Evolutionary conservation across 148 eudicot species (phyloP).

Genomic region (Vaccinium myrtillus): DNA sequence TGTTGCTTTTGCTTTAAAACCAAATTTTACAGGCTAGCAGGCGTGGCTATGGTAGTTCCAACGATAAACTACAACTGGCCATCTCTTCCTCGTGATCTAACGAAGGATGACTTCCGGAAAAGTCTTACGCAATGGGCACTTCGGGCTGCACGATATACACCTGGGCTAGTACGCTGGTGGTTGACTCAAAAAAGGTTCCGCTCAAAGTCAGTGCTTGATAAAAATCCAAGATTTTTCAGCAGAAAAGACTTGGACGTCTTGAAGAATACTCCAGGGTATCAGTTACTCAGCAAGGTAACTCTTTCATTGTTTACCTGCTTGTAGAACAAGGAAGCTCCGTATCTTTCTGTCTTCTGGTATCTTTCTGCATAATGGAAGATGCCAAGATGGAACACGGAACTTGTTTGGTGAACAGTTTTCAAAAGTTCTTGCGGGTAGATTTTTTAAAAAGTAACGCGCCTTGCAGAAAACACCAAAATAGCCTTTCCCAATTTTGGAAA

Average conservation of each 20-base stretch:
- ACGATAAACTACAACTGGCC: constrained; percentile 65
- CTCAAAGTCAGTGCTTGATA: constrained; percentile 52
- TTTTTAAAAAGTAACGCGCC: neutral
- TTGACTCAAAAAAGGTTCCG: constrained; percentile 60
- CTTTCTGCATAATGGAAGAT: neutral
- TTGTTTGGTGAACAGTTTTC: neutral
- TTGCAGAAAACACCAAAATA: neutral
- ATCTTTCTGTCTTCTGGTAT: neutral
- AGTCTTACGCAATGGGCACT: constrained; percentile 41
- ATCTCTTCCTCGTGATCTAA: constrained; percentile 49
- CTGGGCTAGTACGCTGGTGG: constrained; percentile 67
- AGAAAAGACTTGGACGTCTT: constrained; percentile 59
- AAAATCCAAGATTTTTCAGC: constrained; percentile 54
- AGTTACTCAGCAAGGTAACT: constrained; percentile 58
- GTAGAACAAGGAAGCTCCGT: neutral
- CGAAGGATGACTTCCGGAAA: constrained; percentile 56
- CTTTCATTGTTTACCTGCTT: neutral
- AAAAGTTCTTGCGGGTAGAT: neutral
- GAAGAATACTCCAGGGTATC: constrained; percentile 61
- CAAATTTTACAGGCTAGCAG: constrained; percentile 48
- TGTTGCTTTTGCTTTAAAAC: neutral
- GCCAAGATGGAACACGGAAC: neutral
- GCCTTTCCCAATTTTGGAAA: neutral
- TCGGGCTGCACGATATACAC: constrained; percentile 39
- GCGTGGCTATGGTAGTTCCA: constrained; percentile 60